Conservation (phyloP, 2,329 filamentous ascomycete species). For the Pseudogymnoascus sp. region DNA sequence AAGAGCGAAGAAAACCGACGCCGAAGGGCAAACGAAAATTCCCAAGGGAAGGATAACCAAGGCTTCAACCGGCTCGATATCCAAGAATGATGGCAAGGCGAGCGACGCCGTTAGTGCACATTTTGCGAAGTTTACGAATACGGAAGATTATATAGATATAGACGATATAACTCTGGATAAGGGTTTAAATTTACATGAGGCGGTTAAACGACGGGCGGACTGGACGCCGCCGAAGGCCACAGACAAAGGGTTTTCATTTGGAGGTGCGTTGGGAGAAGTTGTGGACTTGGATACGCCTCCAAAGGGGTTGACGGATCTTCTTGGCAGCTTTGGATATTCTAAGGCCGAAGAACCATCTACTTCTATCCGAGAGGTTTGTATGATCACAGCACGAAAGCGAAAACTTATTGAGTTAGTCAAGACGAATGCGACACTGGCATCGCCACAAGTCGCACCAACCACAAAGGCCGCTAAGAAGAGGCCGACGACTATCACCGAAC, state of each 20-base stretch:
- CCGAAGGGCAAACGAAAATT: constrained; percentile 28
- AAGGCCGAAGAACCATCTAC: constrained; percentile 17
- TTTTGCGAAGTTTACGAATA: constrained; percentile 19
- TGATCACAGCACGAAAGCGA: constrained; percentile 41
- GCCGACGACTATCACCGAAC: constrained; percentile 67
- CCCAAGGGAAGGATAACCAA: constrained; percentile 32
- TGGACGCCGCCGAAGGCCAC: constrained; percentile 62
- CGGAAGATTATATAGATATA: not conserved
- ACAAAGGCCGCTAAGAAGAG: constrained; percentile 59
- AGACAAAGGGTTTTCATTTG: constrained; percentile 16
- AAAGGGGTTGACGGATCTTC: constrained; percentile 20
- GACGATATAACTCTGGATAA: constrained; percentile 14
- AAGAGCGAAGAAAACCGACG: constrained; percentile 24
- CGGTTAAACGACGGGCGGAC: constrained; percentile 48
- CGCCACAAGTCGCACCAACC: constrained; percentile 35
- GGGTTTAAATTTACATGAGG: constrained; percentile 28
- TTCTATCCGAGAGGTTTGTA: constrained; percentile 13
- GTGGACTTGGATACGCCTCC: not conserved
- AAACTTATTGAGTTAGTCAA: constrained; percentile 49
- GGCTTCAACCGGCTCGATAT: constrained; percentile 20
- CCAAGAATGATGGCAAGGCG: constrained; percentile 16
- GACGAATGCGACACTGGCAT: constrained; percentile 24
- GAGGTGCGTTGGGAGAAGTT: not conserved
- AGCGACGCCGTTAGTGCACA: constrained; percentile 32
- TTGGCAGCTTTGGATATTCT: constrained; percentile 37